A percentile compares a stretch with the other conserved stretches of the same genome.
These are phyloP conservation scores for Yarrowia yakushimensis DNA, from an alignment of 805 yeast genomes.

Conservation along the genomic window DNA sequence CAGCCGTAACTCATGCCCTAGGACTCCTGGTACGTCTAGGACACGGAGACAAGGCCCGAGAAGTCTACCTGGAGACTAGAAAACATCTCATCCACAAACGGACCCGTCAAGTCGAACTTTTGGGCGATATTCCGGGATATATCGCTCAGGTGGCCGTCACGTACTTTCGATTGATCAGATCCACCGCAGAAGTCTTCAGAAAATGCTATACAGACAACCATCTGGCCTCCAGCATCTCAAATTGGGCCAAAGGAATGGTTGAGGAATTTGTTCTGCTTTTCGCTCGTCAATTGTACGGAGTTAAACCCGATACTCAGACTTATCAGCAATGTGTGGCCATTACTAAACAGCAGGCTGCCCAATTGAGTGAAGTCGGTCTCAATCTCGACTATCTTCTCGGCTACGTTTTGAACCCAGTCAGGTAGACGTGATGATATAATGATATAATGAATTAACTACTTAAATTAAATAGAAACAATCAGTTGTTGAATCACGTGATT, in stretches of 20 bases:
- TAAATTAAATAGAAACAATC: no score
- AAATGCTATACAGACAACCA: constrained; percentile 45
- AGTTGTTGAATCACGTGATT: no score
- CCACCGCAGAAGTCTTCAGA: constrained; percentile 47
- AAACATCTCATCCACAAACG: constrained; percentile 47
- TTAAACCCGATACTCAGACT: constrained; percentile 50
- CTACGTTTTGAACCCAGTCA: background rate
- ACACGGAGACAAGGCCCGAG: constrained; percentile 48
- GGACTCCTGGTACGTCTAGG: constrained; percentile 44
- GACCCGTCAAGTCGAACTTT: constrained; percentile 49
- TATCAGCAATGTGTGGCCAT: constrained; percentile 55
- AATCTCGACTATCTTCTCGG: constrained; percentile 66
- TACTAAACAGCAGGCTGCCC: constrained; percentile 55
- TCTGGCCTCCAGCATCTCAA: constrained; percentile 59
- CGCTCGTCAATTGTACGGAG: constrained; percentile 64
- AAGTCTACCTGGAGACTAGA: constrained; percentile 48
- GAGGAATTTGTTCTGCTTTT: constrained; percentile 56
- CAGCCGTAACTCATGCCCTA: constrained; percentile 32
- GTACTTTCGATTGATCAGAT: constrained; percentile 56
- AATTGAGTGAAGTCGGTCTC: constrained; percentile 62
- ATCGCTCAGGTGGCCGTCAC: constrained; percentile 60
- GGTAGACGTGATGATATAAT: no score
- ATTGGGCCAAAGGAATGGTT: constrained; percentile 70
- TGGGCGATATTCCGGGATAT: constrained; percentile 53
- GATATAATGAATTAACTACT: no score